phyloP scores from a whole-genome alignment of 495 filamentous ascomycete genomes.

The Amphirosellinia nigrospora region DNA sequence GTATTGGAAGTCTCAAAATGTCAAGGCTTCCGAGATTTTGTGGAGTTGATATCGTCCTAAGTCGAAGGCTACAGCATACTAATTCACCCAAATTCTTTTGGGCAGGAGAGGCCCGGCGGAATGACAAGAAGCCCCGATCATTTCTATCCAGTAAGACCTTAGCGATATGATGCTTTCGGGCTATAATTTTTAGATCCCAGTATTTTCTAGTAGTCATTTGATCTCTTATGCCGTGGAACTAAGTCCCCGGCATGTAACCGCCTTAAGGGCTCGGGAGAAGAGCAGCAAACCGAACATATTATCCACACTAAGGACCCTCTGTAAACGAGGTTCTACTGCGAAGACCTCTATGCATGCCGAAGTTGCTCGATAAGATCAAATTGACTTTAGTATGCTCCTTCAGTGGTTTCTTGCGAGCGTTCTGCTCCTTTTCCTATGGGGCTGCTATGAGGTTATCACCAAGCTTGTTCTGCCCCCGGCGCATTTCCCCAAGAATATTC shows the following conservation, averaged over 20 bases:
- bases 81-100: background rate
- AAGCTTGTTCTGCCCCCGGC: slow-evolving; percentile 13
- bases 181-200: background rate
- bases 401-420: background rate
- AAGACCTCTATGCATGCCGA: background rate
- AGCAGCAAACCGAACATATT: background rate
- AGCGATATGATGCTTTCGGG: background rate
- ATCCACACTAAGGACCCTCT: background rate
- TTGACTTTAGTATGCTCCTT: background rate
- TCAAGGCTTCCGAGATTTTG: background rate
- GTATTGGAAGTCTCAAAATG: background rate
- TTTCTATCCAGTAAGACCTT: background rate
- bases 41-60: background rate
- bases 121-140: background rate
- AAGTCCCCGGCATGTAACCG: background rate
- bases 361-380: background rate
- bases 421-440: slow-evolving; percentile 2
- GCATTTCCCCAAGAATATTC: slow-evolving; percentile 36
- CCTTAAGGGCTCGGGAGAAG: background rate
- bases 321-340: background rate
- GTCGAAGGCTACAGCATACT: background rate
- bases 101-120: background rate
- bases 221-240: background rate
- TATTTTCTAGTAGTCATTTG: background rate
- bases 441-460: slow-evolving; percentile 5